phyloP scores from a whole-genome alignment of 192 early-diverging fungal genomes.

The Coemansia sp. region DNA sequence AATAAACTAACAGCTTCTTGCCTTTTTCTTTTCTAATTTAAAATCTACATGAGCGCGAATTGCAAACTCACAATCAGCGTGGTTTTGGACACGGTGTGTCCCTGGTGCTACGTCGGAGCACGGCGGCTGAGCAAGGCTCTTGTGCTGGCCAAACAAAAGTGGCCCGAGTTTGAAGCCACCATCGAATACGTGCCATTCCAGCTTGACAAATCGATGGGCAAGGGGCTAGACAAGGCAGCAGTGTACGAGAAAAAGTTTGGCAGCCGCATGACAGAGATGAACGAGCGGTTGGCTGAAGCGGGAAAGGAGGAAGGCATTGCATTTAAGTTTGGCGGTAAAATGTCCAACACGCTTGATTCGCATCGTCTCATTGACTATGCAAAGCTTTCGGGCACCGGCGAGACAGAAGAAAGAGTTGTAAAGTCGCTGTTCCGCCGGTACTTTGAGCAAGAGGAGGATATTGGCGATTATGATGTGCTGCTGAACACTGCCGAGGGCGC shows the following conservation, averaged over 20 bases:
- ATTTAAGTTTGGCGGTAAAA: constrained; percentile 65
- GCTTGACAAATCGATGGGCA: constrained; percentile 60
- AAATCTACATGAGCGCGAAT: background rate
- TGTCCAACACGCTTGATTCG: constrained; percentile 65
- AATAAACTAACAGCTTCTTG: too few species aligned
- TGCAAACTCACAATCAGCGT: constrained; percentile 59
- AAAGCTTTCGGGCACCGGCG: constrained; percentile 26
- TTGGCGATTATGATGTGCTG: constrained; percentile 62
- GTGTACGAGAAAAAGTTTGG: constrained; percentile 72
- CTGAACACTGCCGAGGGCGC: constrained; percentile 58
- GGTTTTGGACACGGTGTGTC: constrained; percentile 70
- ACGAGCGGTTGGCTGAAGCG: constrained; percentile 52
- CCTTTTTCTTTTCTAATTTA: background rate
- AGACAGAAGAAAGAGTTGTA: constrained; percentile 59
- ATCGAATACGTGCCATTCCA: constrained; percentile 70
- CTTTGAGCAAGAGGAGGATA: constrained; percentile 71
- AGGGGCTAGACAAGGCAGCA: constrained; percentile 56
- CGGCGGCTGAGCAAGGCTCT: constrained; percentile 69
- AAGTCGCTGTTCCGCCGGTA: constrained; percentile 66
- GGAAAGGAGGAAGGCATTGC: constrained; percentile 68
- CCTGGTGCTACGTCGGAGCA: constrained; percentile 80
- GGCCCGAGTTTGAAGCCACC: constrained; percentile 59
- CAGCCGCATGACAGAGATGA: constrained; percentile 55
- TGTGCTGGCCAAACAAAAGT: constrained; percentile 37
- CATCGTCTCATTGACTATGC: constrained; percentile 69